Evolutionary conservation across 2,329 filamentous ascomycete genomes (phyloP).

Genomic region (Aureobasidium sp.): DNA sequence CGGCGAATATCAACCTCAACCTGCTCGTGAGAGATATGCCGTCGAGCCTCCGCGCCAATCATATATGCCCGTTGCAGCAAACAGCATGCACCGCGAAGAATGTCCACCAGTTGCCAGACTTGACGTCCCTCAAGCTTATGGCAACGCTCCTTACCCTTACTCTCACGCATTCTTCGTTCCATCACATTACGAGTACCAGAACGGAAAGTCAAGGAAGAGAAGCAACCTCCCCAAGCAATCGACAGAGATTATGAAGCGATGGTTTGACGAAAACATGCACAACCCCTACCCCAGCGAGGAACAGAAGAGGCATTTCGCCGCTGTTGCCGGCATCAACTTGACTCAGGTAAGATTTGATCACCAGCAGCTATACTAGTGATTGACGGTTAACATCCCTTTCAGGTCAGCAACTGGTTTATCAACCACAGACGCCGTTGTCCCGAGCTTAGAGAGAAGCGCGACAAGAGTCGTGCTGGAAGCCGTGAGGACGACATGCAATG

Average conservation of each 20-base stretch:
- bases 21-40: neutral
- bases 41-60: conserved; percentile 3
- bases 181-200: conserved; percentile 26
- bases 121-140: conserved; percentile 9
- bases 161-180: conserved; percentile 13
- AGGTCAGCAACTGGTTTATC: conserved; percentile 33
- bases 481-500: conserved; percentile 9
- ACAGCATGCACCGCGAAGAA: neutral
- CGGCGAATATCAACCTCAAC: conserved; percentile 1
- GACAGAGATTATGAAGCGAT: conserved; percentile 32
- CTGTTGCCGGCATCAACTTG: conserved; percentile 28
- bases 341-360: conserved; percentile 21
- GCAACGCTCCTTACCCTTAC: conserved; percentile 10
- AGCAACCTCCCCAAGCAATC: conserved; percentile 31
- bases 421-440: conserved; percentile 30
- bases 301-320: conserved; percentile 23
- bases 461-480: conserved; percentile 17
- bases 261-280: conserved; percentile 31
- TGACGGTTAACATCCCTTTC: neutral
- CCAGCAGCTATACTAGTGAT: neutral
- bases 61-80: neutral
- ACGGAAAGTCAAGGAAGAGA: conserved; percentile 28
- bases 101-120: conserved; percentile 2
- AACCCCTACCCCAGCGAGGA: conserved; percentile 32
- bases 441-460: conserved; percentile 29